Conservation (phyloP, 2,329 filamentous ascomycete genomes). For the Monosporascus sp. region DNA sequence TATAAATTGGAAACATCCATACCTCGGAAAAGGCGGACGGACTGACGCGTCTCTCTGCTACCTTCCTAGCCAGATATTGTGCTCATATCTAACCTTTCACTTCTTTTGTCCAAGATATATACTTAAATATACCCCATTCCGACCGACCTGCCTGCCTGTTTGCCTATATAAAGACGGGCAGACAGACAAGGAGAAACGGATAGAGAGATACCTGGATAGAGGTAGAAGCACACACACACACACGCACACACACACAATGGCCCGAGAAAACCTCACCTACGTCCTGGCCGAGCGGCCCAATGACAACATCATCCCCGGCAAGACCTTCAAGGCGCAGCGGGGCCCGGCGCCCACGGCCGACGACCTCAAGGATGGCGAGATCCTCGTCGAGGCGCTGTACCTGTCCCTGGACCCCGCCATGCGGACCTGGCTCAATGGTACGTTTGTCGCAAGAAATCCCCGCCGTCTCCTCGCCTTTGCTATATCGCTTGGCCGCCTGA, state of each 20-base stretch:
- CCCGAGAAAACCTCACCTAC: slow-evolving; percentile 42
- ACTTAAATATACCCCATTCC: too few species aligned
- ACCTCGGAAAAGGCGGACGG: too few species aligned
- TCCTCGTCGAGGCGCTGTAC: slow-evolving; percentile 58
- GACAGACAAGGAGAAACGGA: too few species aligned
- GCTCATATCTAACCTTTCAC: too few species aligned
- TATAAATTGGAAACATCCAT: too few species aligned
- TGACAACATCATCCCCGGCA: slow-evolving; percentile 54
- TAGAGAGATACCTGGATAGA: neutral
- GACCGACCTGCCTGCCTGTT: too few species aligned
- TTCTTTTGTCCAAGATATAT: too few species aligned
- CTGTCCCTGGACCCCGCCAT: slow-evolving; percentile 71
- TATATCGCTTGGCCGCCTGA: neutral
- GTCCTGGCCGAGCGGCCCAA: slow-evolving; percentile 60
- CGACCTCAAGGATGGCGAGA: slow-evolving; percentile 57
- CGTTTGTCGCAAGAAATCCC: slow-evolving; percentile 6
- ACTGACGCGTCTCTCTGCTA: too few species aligned
- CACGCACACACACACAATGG: slow-evolving; percentile 28
- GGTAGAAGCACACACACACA: neutral
- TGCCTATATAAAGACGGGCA: too few species aligned
- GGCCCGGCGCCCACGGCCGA: slow-evolving; percentile 44
- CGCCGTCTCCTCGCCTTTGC: neutral
- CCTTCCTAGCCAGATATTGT: too few species aligned
- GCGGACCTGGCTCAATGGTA: slow-evolving; percentile 64
- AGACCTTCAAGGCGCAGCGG: slow-evolving; percentile 56